A percentile compares a stretch with the other conserved stretches of the same genome.
These are phyloP conservation scores for Dioszegia aurantiaca DNA, from an alignment of 768 basidiomycete genomes.

Conservation along the genomic window DNA sequence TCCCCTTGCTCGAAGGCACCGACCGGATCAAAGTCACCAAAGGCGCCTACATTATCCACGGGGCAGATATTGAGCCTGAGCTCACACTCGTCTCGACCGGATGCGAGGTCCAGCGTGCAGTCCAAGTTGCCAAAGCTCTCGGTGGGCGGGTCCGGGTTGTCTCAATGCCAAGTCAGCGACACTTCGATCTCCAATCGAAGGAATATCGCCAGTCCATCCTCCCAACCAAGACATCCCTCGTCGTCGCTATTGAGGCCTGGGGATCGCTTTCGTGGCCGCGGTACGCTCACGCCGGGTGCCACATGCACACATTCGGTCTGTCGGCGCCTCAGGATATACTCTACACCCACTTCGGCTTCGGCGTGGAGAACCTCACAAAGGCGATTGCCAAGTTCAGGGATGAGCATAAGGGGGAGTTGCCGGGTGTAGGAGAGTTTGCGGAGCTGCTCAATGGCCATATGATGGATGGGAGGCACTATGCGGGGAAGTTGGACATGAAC, in stretches of 20 bases:
- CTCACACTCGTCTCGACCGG: conserved; percentile 47
- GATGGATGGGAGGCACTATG: conserved; percentile 16
- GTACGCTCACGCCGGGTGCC: conserved; percentile 49
- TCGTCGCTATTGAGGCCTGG: conserved; percentile 51
- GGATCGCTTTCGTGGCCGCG: conserved; percentile 48
- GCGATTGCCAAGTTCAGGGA: conserved; percentile 33
- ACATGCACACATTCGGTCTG: conserved; percentile 50
- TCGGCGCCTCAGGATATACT: conserved; percentile 44
- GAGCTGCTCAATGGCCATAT: conserved; percentile 34
- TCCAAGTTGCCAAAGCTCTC: conserved; percentile 40
- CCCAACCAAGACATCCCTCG: conserved; percentile 29
- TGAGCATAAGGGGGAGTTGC: conserved; percentile 22
- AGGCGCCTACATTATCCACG: conserved; percentile 45
- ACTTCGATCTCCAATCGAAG: conserved; percentile 43
- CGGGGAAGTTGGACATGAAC: conserved; percentile 15
- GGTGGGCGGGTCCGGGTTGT: conserved; percentile 34
- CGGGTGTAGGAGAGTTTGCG: conserved; percentile 48
- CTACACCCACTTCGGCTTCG: conserved; percentile 51
- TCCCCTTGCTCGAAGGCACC: conserved; percentile 42
- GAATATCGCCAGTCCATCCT: conserved; percentile 36
- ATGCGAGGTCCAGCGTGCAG: conserved; percentile 44
- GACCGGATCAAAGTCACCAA: conserved; percentile 34
- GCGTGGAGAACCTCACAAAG: conserved; percentile 38
- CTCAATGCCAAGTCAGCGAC: conserved; percentile 45
- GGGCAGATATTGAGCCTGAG: conserved; percentile 29